phyloP scores from a whole-genome alignment of 1,139 yeast species.

The Saccharomyces hybrid region DNA sequence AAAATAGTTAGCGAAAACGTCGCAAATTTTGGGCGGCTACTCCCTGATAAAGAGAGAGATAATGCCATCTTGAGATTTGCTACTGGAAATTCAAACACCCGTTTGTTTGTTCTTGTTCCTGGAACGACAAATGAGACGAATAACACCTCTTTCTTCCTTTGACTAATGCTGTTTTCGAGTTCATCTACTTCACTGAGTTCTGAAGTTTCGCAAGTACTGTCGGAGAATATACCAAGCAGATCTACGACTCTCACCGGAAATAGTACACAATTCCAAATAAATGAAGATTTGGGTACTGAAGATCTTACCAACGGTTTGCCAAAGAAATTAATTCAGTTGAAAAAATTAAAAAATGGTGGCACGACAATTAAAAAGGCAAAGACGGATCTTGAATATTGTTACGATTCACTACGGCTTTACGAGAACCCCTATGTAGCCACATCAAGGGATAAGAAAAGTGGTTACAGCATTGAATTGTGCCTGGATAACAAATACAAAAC shows the following conservation, averaged over 20 bases:
- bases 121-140: neutral
- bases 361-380: conserved; percentile 14
- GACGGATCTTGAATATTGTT: conserved; percentile 11
- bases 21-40: neutral
- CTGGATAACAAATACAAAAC: conserved; percentile 4
- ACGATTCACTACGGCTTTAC: conserved; percentile 10
- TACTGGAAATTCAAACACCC: neutral
- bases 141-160: neutral
- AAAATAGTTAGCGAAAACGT: neutral
- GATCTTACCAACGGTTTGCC: neutral
- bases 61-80: neutral
- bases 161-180: neutral
- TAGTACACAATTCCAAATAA: neutral
- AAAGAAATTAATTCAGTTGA: conserved; percentile 6
- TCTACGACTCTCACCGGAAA: neutral
- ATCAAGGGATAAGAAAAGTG: conserved; percentile 7
- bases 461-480: neutral
- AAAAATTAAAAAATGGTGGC: conserved; percentile 13
- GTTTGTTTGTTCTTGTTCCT: neutral
- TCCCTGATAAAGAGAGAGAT: neutral
- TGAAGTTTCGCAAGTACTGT: neutral
- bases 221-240: neutral
- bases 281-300: neutral
- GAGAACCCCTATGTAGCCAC: conserved; percentile 12
- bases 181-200: neutral